Conservation (phyloP, 805 yeast genomes). For the Candida silvatica region DNA sequence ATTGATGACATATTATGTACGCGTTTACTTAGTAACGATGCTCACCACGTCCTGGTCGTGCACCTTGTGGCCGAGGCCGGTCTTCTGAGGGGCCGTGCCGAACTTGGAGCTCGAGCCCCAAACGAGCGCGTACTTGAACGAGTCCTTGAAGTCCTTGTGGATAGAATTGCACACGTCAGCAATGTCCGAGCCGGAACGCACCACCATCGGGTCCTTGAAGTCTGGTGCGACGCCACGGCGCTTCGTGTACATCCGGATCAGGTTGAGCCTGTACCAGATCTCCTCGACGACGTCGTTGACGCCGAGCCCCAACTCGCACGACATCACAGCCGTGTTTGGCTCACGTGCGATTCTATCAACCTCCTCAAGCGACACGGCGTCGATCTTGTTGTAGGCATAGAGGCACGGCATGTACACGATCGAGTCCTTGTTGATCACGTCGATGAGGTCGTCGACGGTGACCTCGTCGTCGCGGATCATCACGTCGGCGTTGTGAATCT, state of each 20-base stretch:
- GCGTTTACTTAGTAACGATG: slow-evolving; percentile 64
- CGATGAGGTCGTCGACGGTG: slow-evolving; percentile 90
- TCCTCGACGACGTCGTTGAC: slow-evolving; percentile 83
- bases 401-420: slow-evolving; percentile 85
- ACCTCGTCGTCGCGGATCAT: slow-evolving; percentile 80
- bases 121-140: slow-evolving; percentile 88
- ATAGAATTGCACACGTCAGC: slow-evolving; percentile 87
- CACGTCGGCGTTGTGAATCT: slow-evolving; percentile 90
- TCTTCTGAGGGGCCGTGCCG: slow-evolving; percentile 86
- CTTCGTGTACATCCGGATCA: slow-evolving; percentile 81
- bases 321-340: slow-evolving; percentile 90
- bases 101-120: slow-evolving; percentile 92
- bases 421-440: slow-evolving; percentile 80
- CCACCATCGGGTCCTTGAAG: slow-evolving; percentile 86
- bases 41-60: slow-evolving; percentile 94
- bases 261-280: slow-evolving; percentile 81
- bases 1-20: neutral
- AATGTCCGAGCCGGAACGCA: slow-evolving; percentile 67
- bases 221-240: slow-evolving; percentile 77
- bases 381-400: slow-evolving; percentile 91
- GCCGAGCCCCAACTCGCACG: slow-evolving; percentile 84
- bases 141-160: slow-evolving; percentile 86
- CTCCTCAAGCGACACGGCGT: slow-evolving; percentile 91
- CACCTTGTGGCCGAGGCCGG: slow-evolving; percentile 78
- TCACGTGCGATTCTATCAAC: slow-evolving; percentile 86